Base-by-base conservation (phyloP, 352 stramenopile genomes). In the Heterotrichella gracilis region DNA sequence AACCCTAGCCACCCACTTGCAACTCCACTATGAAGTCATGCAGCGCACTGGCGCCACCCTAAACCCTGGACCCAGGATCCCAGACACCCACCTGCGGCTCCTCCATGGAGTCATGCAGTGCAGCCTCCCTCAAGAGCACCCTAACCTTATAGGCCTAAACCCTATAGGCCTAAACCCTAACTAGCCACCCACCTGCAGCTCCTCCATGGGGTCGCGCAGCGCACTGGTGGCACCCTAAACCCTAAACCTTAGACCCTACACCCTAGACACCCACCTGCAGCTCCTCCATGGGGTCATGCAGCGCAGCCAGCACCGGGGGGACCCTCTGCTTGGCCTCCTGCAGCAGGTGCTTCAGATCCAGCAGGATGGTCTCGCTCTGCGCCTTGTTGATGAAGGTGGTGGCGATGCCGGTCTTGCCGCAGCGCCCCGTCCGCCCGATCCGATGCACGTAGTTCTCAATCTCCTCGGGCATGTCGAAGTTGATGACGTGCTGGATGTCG, bases 401-500 rank as follows among this genome's bases (percentile, higher is more conserved):
- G 0, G 90, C 92, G 0, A 99, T 89, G 32, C 84, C 85, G 0
- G 90, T 97, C 75, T 97, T 96, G 3, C 92, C 92, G 74, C 87
- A 94, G 32, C 92, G 88, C 32, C 91, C 92, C 3, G 92, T 99
- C 70, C 92, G 88, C 42, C 91, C 92, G 73, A 97, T 97, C 69
- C 92, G 81, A 85, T 99, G 92, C 32, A 99, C 90, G 76, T 99
- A 98, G 76, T 97, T 97, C 78, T 99, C 92, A 74, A 99, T 97
- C 76, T 97, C 89, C 39, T 80, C 81, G 0, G 92, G 92, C 92
- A 98, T 99, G 77, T 98, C 90, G 74, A 96, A 98, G 76, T 97
- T 98, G 72, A 99, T 96, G 14, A 99, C 92, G 76, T 98, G 90
- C 77, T 97, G 92, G 74, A 98, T 96, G 75, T 96, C 87, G 0